Evolutionary conservation across 2,329 filamentous ascomycete species (phyloP).

Genomic region (Neopestalotiopsis sp.): DNA sequence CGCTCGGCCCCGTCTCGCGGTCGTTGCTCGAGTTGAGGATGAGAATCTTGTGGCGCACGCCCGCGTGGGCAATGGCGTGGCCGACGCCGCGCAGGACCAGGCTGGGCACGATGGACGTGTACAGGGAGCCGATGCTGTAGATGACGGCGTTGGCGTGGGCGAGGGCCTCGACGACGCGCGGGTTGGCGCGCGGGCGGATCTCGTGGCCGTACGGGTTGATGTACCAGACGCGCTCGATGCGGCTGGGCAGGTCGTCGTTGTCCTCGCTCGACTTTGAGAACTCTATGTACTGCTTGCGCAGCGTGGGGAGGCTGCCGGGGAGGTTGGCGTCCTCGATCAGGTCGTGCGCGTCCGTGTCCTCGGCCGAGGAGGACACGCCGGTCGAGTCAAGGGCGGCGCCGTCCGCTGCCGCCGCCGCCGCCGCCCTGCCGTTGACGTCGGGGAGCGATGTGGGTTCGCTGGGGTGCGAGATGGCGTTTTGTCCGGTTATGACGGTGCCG

Average conservation of each 20-base stretch:
- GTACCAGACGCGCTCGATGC: constrained; percentile 89
- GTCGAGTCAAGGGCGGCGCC: not conserved
- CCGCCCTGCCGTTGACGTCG: constrained; percentile 30
- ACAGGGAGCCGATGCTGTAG: constrained; percentile 93
- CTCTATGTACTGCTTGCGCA: constrained; percentile 80
- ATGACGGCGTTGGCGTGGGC: constrained; percentile 71
- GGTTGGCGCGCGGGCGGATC: constrained; percentile 84
- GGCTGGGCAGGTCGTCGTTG: constrained; percentile 77
- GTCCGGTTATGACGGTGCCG: constrained; percentile 81
- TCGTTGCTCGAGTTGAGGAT: constrained; percentile 86
- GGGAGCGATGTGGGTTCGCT: constrained; percentile 65
- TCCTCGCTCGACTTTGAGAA: constrained; percentile 79
- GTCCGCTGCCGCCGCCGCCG: constrained; percentile 22
- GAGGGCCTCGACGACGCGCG: constrained; percentile 76
- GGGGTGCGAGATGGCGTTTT: constrained; percentile 92
- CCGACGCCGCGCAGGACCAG: constrained; percentile 81
- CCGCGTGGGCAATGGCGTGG: constrained; percentile 50
- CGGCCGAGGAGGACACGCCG: constrained; percentile 24
- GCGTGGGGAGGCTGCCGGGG: constrained; percentile 78
- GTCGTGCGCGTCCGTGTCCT: constrained; percentile 60
- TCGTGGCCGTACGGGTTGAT: constrained; percentile 99
- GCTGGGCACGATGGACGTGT: constrained; percentile 86
- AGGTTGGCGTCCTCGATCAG: constrained; percentile 80
- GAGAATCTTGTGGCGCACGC: constrained; percentile 73
- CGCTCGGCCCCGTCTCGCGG: constrained; percentile 80